Base-by-base conservation (phyloP, 305 asterid genomes). In the Fraxinus baroniana region DNA sequence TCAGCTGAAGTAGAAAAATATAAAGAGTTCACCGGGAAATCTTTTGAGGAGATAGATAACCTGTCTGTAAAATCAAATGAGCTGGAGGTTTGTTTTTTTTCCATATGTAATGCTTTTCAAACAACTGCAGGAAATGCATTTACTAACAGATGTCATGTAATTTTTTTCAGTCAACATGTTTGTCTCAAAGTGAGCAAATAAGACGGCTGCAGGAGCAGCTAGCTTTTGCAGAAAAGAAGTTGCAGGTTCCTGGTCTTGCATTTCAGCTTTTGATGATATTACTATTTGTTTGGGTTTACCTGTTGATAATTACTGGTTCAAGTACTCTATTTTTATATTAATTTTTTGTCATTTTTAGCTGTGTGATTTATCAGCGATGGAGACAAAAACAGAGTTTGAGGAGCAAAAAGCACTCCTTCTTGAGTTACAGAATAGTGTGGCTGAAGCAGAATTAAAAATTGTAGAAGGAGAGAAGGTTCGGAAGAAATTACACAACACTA, bases 401-500 rank as follows among this genome's bases (percentile, higher is more conserved):
- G 92, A 87, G 80, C 96, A 92, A 80, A 88, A 89, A 78, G 79
- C 86, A 75, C 57, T 87, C 60, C 87, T 91, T 20, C 52, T 57
- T 75, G 94, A 94, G 79, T 81, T 95, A 74, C 89, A 88, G 66
- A 87, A 57, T 82, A 97, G 97, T 15, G 88, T 95, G 55, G 90
- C 91, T 71, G 97, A 94, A 26, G 95, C 99, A 28, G 99, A 95
- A 81, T 74, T 72, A 30, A 94, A 94, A 81, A 89, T 94, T 78
- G 82, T 92, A 3, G 99, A 94, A 87, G 98, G 98, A 83, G 98
- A 93, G 85, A 88, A 89, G 80, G 90, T 91, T 18, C 93, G 99
- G 9, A 95, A 94, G 85, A 94, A 94, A 87, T 83, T 94, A 77
- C 99, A 95, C 70, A 95, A 95, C 87, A 94, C 98, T 4, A 95